Evolutionary conservation across 2,329 filamentous ascomycete species (phyloP).

Genomic region (Calonectria hongkongensis): DNA sequence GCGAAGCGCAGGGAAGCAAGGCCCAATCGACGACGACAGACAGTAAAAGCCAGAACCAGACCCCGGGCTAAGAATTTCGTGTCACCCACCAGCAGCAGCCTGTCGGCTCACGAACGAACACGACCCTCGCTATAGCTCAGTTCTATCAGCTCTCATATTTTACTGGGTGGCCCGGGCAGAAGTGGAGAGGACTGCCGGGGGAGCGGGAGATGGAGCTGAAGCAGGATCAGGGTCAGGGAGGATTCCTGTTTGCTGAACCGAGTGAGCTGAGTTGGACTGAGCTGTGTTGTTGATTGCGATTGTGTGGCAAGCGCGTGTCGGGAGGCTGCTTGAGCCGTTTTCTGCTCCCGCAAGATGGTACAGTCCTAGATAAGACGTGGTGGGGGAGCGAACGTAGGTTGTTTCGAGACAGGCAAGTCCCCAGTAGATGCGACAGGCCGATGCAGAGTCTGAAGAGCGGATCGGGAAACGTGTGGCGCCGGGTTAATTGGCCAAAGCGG

Average conservation of each 20-base stretch:
- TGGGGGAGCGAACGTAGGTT: neutral
- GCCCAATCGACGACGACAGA: conserved; percentile 28
- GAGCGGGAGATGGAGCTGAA: conserved; percentile 15
- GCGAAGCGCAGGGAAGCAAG: conserved; percentile 23
- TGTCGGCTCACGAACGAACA: conserved; percentile 38
- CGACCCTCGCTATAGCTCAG: conserved; percentile 34
- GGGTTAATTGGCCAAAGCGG: neutral
- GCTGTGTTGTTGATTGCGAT: neutral
- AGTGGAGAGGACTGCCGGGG: conserved; percentile 28
- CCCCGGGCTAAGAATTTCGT: conserved; percentile 28
- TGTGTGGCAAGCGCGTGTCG: neutral
- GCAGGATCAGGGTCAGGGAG: too few relatives aligned
- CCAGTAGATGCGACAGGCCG: conserved; percentile 18
- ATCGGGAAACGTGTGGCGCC: conserved; percentile 18
- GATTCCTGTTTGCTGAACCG: neutral
- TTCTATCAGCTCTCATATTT: conserved; percentile 45
- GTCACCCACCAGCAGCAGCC: conserved; percentile 32
- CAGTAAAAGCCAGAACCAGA: conserved; percentile 28
- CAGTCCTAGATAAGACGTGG: neutral
- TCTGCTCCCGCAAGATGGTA: neutral
- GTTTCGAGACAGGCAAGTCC: conserved; percentile 9
- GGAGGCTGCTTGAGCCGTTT: neutral
- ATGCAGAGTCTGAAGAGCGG: conserved; percentile 9
- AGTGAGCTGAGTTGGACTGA: conserved; percentile 6
- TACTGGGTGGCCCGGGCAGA: conserved; percentile 31